Evolutionary conservation across 2,329 filamentous ascomycete species (phyloP), one percentile per base, ranked within the genome.

Genomic region (Exophiala calicioides): DNA sequence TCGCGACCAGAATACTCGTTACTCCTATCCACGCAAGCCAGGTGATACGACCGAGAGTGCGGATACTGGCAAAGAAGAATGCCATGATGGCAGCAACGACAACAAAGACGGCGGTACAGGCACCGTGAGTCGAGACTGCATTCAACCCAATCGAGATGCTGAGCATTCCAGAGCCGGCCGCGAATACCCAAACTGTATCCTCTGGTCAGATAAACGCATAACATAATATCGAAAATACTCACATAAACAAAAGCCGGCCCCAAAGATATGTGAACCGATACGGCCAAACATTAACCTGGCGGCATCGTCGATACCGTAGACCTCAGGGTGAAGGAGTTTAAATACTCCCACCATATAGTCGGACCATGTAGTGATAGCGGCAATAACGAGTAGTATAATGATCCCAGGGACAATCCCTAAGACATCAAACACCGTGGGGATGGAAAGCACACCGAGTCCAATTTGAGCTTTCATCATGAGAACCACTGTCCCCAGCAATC

Each of bases 1-100:
- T 52, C 31, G 80, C 79, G 12, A 73, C 64, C 54, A 79, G 82
- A 27, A 84, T 75, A 20, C 74, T 79, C 3, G 73, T 47, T 56
- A 84, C 82, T 1, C 81, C 81, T 8, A 72, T 73, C 75, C 78
- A 84, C 0, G 79, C 81, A 32, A 84, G 64, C 77, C 78, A 83
- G 2, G 75, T 78, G 47, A 84, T 76, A 56, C 81, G 77, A 40
- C 78, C 71, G 55, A 82, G 77, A 45, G 79, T 84, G 51, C 79
- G 74, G 4, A 81, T 70, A 19, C 72, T 76, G 1, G 78, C 77
- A 4, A 73, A 68, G 0, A 69, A 52, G 19, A 75, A 74, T 6
- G 80, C 70, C 5, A 75, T 63, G 1, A 74, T 58, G 0, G 77
- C 75, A 0, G 77, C 76, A 3, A 83, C 61, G 19, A 81, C 68